Conservation (phyloP, 2,329 filamentous ascomycete genomes). For the Beauveria rudraprayagi region DNA sequence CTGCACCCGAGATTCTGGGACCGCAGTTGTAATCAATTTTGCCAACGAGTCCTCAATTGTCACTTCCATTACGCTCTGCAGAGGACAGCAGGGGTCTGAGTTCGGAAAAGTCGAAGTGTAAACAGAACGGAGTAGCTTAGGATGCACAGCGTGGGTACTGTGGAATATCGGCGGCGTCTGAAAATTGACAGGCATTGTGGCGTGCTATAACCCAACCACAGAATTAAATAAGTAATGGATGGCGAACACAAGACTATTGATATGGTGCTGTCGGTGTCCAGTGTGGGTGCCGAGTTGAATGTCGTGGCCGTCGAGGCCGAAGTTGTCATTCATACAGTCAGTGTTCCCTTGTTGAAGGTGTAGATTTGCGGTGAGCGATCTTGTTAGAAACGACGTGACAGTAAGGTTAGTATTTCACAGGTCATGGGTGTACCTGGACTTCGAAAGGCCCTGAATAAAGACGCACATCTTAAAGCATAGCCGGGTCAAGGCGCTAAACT, state of each 20-base stretch:
- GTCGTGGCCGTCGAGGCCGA: neutral
- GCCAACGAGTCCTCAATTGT: constrained; percentile 25
- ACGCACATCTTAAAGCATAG: neutral
- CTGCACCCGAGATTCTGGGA: constrained; percentile 25
- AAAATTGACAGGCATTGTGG: neutral
- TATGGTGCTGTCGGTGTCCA: neutral
- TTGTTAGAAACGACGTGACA: neutral
- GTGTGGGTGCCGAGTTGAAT: neutral
- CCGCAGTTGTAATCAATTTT: constrained; percentile 26
- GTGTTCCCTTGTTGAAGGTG: neutral
- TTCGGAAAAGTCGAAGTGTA: neutral
- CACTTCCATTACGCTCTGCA: constrained; percentile 26
- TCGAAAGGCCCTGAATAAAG: neutral
- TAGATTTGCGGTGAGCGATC: neutral
- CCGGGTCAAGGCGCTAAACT: neutral
- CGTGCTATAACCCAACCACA: neutral
- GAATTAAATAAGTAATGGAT: neutral
- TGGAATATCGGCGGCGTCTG: neutral
- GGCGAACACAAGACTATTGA: neutral
- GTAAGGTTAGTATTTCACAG: neutral
- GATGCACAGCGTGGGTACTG: neutral
- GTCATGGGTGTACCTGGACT: neutral
- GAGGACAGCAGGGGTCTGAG: neutral
- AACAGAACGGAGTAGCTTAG: neutral
- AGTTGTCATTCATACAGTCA: neutral